Percentiles rank a stretch among this genome's conserved stretches.
Evolutionary conservation across 441 rosid genomes (phyloP).

Genomic region (Euphorbia schlechtendalii): DNA sequence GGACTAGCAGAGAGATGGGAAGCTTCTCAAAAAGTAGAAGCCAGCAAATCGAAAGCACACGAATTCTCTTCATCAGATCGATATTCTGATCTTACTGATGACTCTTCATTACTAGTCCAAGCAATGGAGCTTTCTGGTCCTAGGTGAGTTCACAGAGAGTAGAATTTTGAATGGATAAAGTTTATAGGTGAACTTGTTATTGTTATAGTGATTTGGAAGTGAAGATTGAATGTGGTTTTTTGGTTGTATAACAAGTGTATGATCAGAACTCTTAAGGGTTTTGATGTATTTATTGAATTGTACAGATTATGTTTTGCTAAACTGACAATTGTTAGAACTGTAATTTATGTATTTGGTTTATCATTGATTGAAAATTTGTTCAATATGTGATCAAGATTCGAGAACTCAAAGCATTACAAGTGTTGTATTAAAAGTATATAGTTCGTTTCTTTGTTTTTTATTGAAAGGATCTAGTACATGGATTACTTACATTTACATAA

Average conservation of each 20-base stretch:
- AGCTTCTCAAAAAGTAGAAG: constrained; percentile 68
- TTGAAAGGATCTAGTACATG: too few species aligned
- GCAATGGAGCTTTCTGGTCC: constrained; percentile 99
- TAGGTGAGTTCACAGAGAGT: constrained; percentile 33
- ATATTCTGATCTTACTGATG: constrained; percentile 76
- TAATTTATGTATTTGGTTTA: constrained; percentile 10
- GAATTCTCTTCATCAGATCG: constrained; percentile 62
- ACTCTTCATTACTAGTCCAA: constrained; percentile 65
- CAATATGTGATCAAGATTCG: neutral
- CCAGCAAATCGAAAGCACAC: constrained; percentile 45
- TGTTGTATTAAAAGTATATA: too few species aligned
- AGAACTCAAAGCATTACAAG: too few species aligned
- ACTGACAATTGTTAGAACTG: constrained; percentile 9
- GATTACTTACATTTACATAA: too few species aligned
- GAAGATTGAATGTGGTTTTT: constrained; percentile 13
- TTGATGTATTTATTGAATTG: constrained; percentile 8
- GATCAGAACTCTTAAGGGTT: constrained; percentile 12
- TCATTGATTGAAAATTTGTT: neutral
- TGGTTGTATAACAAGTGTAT: constrained; percentile 8
- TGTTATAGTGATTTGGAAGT: neutral
- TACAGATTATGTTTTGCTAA: constrained; percentile 15
- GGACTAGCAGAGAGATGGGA: constrained; percentile 96
- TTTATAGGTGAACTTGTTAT: constrained; percentile 11
- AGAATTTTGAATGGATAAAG: neutral
- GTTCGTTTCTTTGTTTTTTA: too few species aligned